Evolutionary conservation across 306 rosid species (phyloP).

Genomic region (Pterocarpus santalinus): DNA sequence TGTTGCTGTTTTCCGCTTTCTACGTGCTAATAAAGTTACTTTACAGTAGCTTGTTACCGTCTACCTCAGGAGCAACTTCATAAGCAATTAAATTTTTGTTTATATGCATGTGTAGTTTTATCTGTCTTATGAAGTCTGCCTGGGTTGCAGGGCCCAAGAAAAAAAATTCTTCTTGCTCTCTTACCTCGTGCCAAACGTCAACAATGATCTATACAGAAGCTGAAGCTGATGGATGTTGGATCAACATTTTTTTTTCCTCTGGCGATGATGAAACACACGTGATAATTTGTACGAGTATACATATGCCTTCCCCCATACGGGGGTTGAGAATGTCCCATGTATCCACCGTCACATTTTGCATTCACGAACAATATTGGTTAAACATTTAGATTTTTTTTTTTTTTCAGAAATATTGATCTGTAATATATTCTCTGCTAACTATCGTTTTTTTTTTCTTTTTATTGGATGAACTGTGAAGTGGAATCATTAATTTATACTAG

Average conservation of each 20-base stretch:
- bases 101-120: slow-evolving; percentile 6
- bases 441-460: neutral
- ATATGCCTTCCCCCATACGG: slow-evolving; percentile 42
- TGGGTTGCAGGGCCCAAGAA: slow-evolving; percentile 91
- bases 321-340: slow-evolving; percentile 46
- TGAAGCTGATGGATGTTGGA: slow-evolving; percentile 34
- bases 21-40: neutral
- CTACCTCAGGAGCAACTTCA: neutral
- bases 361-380: slow-evolving; percentile 22
- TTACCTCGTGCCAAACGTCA: slow-evolving; percentile 72
- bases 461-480: slow-evolving; percentile 30
- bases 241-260: slow-evolving; percentile 24
- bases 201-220: slow-evolving; percentile 51
- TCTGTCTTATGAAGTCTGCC: slow-evolving; percentile 45
- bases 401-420: slow-evolving; percentile 43
- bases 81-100: neutral
- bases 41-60: neutral
- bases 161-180: slow-evolving; percentile 85
- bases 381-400: slow-evolving; percentile 29
- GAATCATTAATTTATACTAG: slow-evolving; percentile 28
- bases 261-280: slow-evolving; percentile 40
- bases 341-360: slow-evolving; percentile 47
- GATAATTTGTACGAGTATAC: slow-evolving; percentile 28
- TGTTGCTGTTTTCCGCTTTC: neutral
- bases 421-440: slow-evolving; percentile 36